Conservation (phyloP, 1,139 yeast species). For the Arxiozyma slooffiae region DNA sequence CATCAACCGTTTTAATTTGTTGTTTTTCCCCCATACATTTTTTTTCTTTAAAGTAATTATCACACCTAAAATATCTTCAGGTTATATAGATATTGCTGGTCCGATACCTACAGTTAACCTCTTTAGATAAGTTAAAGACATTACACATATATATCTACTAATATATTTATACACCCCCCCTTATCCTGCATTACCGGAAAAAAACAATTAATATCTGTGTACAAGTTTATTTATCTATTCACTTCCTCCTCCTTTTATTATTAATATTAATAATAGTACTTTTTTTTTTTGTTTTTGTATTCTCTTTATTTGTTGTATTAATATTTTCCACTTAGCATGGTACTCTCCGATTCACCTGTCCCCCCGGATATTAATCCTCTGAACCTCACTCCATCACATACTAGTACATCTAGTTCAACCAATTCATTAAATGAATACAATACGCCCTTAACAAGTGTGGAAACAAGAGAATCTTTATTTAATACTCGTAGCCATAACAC, state of each 20-base stretch:
- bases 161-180: too few relatives aligned
- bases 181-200: too few relatives aligned
- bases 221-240: too few relatives aligned
- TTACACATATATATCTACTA: not conserved
- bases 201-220: too few relatives aligned
- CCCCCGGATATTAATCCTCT: not conserved
- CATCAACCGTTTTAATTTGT: not conserved
- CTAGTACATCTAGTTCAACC: not conserved
- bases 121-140: not conserved
- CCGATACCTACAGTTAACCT: not conserved
- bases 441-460: not conserved
- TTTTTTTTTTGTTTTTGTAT: too few relatives aligned
- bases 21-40: not conserved
- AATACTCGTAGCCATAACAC: not conserved
- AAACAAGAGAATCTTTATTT: not conserved
- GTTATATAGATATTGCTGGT: constrained; percentile 1
- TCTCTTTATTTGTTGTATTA: not conserved
- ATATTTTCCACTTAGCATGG: not conserved
- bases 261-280: too few relatives aligned
- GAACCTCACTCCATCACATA: not conserved
- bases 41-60: not conserved
- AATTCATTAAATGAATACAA: not conserved
- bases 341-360: not conserved
- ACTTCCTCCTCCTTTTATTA: not conserved
- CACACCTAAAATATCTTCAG: not conserved